Conservation (phyloP, 1,139 yeast species). For the Candida buenavistaensis region DNA sequence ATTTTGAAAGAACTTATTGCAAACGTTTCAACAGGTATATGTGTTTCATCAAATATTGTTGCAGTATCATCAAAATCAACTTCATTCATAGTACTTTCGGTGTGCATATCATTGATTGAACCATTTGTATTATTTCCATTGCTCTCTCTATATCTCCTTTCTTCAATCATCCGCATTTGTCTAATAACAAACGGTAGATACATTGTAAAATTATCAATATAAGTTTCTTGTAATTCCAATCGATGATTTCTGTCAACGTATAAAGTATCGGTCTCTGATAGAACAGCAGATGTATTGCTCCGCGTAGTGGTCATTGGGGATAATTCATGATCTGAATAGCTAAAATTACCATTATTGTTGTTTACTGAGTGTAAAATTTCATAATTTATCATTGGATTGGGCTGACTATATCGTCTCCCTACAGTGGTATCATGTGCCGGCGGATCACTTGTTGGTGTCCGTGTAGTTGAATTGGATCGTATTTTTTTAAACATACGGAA, state of each 20-base stretch:
- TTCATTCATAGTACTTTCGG: conserved; percentile 8
- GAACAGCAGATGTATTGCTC: conserved; percentile 12
- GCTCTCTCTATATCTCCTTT: conserved; percentile 2
- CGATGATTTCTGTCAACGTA: conserved; percentile 20
- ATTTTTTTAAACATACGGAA: conserved; percentile 10
- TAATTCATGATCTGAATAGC: conserved; percentile 3
- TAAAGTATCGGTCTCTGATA: conserved; percentile 29
- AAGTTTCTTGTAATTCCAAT: conserved; percentile 37
- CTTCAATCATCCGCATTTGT: conserved; percentile 21
- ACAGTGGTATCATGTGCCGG: no score
- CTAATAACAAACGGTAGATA: conserved; percentile 41
- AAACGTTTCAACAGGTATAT: conserved; percentile 6
- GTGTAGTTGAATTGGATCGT: conserved; percentile 8
- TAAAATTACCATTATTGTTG: conserved; percentile 2
- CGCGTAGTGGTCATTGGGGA: conserved; percentile 7
- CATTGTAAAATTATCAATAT: conserved; percentile 36
- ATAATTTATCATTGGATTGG: conserved; percentile 2
- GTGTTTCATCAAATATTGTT: conserved; percentile 22
- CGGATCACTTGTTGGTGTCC: neutral
- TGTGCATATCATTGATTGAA: no score
- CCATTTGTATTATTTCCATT: neutral
- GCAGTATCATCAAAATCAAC: conserved; percentile 23
- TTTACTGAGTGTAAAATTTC: conserved; percentile 8
- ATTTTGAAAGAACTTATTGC: conserved; percentile 12
- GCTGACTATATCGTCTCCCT: conserved; percentile 9